Base-by-base conservation (phyloP, 1,284 basidiomycete genomes). In the Albatrellus sp. region DNA sequence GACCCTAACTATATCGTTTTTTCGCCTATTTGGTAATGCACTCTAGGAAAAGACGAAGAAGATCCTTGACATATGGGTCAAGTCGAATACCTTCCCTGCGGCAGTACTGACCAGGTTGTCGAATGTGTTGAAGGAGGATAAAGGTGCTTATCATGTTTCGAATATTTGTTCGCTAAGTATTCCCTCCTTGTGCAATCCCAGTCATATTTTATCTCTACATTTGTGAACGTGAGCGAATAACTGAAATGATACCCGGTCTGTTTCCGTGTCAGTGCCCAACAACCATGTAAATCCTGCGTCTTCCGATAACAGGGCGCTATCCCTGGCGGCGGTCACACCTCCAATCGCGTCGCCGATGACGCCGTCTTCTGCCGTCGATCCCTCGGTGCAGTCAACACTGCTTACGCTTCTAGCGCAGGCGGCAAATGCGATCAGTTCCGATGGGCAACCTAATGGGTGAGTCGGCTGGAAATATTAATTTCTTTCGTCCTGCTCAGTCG, bases 51-150 rank as follows among this genome's bases (percentile, higher is more conserved):
- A 96, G 67, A 75, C 86, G 42, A 83, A 84, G 70, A 96, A 94
- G 67, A 80, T 96, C 57, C 75, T 91, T 64, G 92, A 94, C 64
- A 94, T 96, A 56, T 96, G 91, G 91, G 74, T 73, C 57, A 92
- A 90, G 64, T 77, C 78, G 50, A 75, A 70, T 63, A 92, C 91
- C 40, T 96, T 96, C 66, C 80, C 88, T 47, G 59, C 78, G 53
- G 59, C 70, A 53, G 73, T 85, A 53, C 65, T 90, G 56, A 66
- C 74, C 49, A 79, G 75, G 54, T 67, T 90, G 61, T 66, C 68
- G 61, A 73, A 77, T 60, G 64, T 80, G 59, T 62, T 84, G 63
- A 73, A 73, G 63, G 72, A 59, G 40, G 36, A 44, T 37, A 44
- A 44, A 44, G 86, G 85, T 87, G 81, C 80, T 73, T 87, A 83